These are phyloP conservation scores for Klebsormidium nitens DNA, from an alignment of 139 green algal species.

Conservation along the genomic window DNA sequence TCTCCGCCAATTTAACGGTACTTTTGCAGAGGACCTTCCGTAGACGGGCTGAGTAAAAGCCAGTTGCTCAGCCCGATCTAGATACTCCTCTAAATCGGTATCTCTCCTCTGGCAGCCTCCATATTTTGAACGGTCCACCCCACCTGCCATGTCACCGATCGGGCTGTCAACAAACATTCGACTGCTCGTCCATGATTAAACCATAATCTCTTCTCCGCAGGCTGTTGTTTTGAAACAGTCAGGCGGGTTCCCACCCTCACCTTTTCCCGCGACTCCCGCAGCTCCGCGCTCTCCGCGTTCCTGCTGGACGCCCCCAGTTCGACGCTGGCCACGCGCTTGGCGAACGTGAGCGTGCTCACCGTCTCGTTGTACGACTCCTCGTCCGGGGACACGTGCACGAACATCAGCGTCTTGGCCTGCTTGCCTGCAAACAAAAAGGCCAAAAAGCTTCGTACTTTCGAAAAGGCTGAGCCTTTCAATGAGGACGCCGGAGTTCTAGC, in stretches of 20 bases:
- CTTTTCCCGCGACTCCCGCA: constrained; percentile 11
- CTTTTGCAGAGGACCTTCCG: too few species aligned
- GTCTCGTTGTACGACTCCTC: constrained; percentile 14
- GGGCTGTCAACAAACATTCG: too few species aligned
- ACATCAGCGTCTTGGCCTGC: constrained; percentile 27
- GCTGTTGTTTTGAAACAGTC: not conserved
- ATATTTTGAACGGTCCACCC: not conserved
- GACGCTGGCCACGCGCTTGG: constrained; percentile 18
- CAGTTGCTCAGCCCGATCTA: not conserved
- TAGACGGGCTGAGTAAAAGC: too few species aligned
- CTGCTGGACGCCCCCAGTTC: constrained; percentile 8
- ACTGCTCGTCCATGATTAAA: too few species aligned
- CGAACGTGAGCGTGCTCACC: constrained; percentile 28
- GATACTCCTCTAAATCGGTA: not conserved
- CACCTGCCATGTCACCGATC: too few species aligned
- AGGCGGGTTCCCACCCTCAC: not conserved
- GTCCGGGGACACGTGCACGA: constrained; percentile 20
- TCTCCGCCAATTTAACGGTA: too few species aligned
- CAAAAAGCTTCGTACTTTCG: not conserved
- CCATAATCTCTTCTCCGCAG: not conserved
- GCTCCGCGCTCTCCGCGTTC: not conserved
- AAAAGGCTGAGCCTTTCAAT: too few species aligned
- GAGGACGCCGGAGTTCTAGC: too few species aligned
- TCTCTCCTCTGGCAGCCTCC: not conserved
- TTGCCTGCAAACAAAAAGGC: constrained; percentile 8